These are phyloP conservation scores for Melampsora larici-populina DNA, from an alignment of 1,284 basidiomycete species.

Conservation along the genomic window DNA sequence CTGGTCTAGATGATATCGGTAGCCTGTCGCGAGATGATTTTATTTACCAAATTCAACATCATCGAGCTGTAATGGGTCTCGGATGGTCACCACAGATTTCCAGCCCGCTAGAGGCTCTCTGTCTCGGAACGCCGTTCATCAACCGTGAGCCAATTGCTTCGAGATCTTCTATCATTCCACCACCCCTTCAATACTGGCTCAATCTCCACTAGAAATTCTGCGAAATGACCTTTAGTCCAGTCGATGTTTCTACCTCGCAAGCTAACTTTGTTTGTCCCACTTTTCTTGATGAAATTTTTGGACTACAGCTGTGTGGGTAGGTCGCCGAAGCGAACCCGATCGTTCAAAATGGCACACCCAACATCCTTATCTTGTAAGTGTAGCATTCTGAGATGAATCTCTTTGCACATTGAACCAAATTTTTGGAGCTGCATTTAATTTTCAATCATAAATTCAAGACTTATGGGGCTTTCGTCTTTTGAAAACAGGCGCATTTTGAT, in stretches of 20 bases:
- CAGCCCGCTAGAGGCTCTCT: constrained; percentile 6
- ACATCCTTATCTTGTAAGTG: constrained; percentile 7
- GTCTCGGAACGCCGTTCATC: constrained; percentile 7
- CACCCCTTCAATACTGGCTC: background rate
- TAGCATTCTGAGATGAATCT: background rate
- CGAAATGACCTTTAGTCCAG: background rate
- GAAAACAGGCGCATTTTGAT: background rate
- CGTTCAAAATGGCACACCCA: constrained; percentile 7
- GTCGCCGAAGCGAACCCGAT: constrained; percentile 1
- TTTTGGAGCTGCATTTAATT: no score
- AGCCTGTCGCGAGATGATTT: background rate
- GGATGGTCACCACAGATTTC: constrained; percentile 1
- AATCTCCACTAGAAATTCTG: no score
- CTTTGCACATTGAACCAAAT: background rate
- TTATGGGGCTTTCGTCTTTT: background rate
- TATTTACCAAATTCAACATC: background rate
- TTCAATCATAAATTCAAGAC: no score
- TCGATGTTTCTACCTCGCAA: background rate
- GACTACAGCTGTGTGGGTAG: constrained; percentile 2
- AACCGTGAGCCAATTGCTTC: background rate
- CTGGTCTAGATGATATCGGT: background rate
- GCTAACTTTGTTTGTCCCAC: background rate
- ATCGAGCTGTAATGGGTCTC: background rate
- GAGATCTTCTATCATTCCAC: background rate
- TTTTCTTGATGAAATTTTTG: background rate